Percentiles rank a stretch among this genome's conserved stretches.
These are phyloP conservation scores for Linnemannia zychae DNA, from an alignment of 192 early-diverging fungal genomes.

Conservation along the genomic window DNA sequence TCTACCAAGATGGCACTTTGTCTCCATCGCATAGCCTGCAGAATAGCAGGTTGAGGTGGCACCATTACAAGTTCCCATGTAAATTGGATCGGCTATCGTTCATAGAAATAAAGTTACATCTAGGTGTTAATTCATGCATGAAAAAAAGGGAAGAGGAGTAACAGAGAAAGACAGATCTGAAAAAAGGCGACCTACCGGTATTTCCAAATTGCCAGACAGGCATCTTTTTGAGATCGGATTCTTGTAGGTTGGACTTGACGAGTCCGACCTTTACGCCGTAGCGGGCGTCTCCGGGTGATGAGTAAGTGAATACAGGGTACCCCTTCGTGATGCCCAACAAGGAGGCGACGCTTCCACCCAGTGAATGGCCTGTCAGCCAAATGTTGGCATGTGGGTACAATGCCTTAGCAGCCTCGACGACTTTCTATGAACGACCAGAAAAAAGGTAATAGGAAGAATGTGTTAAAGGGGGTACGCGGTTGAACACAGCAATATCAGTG, in stretches of 20 bases:
- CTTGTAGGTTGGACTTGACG: conserved; percentile 22
- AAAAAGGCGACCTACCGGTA: conserved; percentile 45
- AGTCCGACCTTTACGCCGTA: conserved; percentile 75
- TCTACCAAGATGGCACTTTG: conserved; percentile 85
- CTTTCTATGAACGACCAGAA: conserved; percentile 57
- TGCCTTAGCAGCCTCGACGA: conserved; percentile 71
- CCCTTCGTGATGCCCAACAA: conserved; percentile 85
- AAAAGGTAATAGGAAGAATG: neutral
- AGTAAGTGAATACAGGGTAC: conserved; percentile 83
- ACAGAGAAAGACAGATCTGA: neutral
- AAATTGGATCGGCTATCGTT: conserved; percentile 83
- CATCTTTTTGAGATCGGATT: conserved; percentile 61
- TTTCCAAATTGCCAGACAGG: conserved; percentile 94
- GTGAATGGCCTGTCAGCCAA: conserved; percentile 87
- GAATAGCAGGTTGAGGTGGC: conserved; percentile 23
- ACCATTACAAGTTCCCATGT: conserved; percentile 85
- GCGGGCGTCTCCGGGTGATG: conserved; percentile 84
- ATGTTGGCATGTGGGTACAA: conserved; percentile 78
- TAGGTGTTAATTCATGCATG: neutral
- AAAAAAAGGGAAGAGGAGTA: neutral
- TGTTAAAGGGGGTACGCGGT: too few relatives aligned
- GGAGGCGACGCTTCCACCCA: conserved; percentile 74
- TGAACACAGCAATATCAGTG: too few relatives aligned
- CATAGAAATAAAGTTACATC: neutral
- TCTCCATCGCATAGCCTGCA: conserved; percentile 60